Base-by-base conservation (phyloP, 208 protist species). In the Wallacemonas sp. region DNA sequence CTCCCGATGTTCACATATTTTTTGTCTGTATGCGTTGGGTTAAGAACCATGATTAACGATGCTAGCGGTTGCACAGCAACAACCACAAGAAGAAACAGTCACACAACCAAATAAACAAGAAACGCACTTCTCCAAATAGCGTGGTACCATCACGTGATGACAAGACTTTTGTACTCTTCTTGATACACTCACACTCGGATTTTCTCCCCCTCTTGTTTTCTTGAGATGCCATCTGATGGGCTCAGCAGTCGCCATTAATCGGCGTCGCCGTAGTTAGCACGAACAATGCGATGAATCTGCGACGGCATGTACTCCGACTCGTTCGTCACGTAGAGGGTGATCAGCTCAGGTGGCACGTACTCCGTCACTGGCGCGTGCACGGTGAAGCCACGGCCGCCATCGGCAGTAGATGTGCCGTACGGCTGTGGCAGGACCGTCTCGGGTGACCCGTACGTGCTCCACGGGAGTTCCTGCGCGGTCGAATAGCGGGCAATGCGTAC, bases 311-410 rank as follows among this genome's bases (percentile, higher is more conserved):
- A 89, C 41, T 96, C 96, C 48, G 57, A 80, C 21, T 96, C 81
- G 74, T 99, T 99, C 0, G 97, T 99, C 33, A 98, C 82, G 71
- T 98, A 99, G 2, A 99, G 83, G 5, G 93, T 94, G 48, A 99
- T 85, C 4, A 99, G 81, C 67, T 99, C 97, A 1, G 98, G 97
- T 26, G 98, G 96, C 19, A 99, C 90, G 77, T 99, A 99, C 86
- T 99, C 98, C 60, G 91, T 99, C 27, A 89, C 76, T 6, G 98
- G 96, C 55, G 97, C 97, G 68, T 93, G 75, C 1, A 99, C 90
- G 23, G 85, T 68, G 26, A 98, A 80, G 29, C 60, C 48, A n/a
- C 61, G 44, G 14, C 64, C 68, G 46, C 70, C 74, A 44, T 80
- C 70, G 1, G 52, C 26, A 2, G 81, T 73, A 27, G 71, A 58